These are phyloP conservation scores for Globisporangium cederbergense DNA, from an alignment of 352 stramenopile genomes.

Conservation along the genomic window DNA sequence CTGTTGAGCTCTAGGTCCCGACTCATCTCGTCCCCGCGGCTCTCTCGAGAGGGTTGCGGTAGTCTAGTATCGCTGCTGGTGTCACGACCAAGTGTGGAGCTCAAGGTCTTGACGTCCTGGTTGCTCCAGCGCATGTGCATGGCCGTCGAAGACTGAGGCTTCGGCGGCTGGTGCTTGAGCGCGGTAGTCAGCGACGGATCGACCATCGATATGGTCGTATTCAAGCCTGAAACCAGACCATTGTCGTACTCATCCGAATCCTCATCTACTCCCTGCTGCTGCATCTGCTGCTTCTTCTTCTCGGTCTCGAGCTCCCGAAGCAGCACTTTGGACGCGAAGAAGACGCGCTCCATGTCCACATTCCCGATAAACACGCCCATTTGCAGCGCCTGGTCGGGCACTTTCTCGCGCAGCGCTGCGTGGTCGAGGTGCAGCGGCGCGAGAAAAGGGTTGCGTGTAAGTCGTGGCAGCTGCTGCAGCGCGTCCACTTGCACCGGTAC, in stretches of 20 bases:
- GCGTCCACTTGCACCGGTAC: slow-evolving; percentile 28
- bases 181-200: slow-evolving; percentile 13
- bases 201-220: neutral
- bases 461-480: slow-evolving; percentile 37
- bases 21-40: slow-evolving; percentile 24
- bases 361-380: slow-evolving; percentile 45
- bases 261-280: neutral
- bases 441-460: slow-evolving; percentile 70
- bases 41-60: neutral
- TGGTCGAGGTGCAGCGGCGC: slow-evolving; percentile 57
- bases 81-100: neutral
- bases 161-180: slow-evolving; percentile 11
- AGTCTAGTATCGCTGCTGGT: neutral
- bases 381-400: slow-evolving; percentile 19
- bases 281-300: slow-evolving; percentile 4
- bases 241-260: neutral
- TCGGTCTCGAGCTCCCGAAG: slow-evolving; percentile 37
- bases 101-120: slow-evolving; percentile 19
- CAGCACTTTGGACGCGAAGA: slow-evolving; percentile 44
- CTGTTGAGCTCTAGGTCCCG: slow-evolving; percentile 48
- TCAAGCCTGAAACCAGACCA: neutral
- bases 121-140: slow-evolving; percentile 45
- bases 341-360: slow-evolving; percentile 59
- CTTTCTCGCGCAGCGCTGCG: slow-evolving; percentile 31
- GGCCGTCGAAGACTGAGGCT: neutral